Evolutionary conservation across 805 yeast genomes (phyloP), one percentile per base, ranked within the genome.

Genomic region (Wickerhamiella cacticola): DNA sequence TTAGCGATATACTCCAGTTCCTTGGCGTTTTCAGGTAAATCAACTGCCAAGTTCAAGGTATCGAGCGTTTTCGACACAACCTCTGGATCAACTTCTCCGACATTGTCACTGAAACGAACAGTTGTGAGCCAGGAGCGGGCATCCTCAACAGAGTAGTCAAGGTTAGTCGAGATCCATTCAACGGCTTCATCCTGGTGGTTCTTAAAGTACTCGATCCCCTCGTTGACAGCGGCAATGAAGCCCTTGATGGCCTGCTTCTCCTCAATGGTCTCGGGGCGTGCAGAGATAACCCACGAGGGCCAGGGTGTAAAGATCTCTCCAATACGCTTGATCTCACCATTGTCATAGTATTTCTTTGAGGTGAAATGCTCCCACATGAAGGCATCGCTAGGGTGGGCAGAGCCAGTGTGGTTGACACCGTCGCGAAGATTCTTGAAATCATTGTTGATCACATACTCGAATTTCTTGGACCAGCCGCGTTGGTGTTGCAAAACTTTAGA

Each of bases 301-400:
- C 96, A 87, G 16, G 96, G 96, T 0, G 96, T 87, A 65, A 82
- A 83, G 49, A 87, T 86, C 54, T 82, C 84, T 13, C 95, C 96
- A 51, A 87, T 78, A 55, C 75, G 69, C 65, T 82, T 84, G 65
- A 88, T 79, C 57, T 86, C 96, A 18, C 76, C 73, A 48, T 67
- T 72, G 58, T 84, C 95, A 62, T 82, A 85, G 67, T 83, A 87
- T 61, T 76, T 77, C 60, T 87, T 87, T 28, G 88, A 78, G 1
- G 96, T 87, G 68, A 87, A 87, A 64, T 82, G 74, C 59, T 87
- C 96, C 96, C 96, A 87, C 95, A 88, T 82, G 64, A 87, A 87
- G 2, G 89, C 94, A 59, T 87, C 96, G 29, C 80, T 70, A 18
- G 70, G 61, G 25, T 62, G 63, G 19, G 72, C 69, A 2, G 61